These are phyloP conservation scores for Purpureocillium takamizusanense DNA, from an alignment of 2,329 filamentous ascomycete genomes.

Conservation along the genomic window DNA sequence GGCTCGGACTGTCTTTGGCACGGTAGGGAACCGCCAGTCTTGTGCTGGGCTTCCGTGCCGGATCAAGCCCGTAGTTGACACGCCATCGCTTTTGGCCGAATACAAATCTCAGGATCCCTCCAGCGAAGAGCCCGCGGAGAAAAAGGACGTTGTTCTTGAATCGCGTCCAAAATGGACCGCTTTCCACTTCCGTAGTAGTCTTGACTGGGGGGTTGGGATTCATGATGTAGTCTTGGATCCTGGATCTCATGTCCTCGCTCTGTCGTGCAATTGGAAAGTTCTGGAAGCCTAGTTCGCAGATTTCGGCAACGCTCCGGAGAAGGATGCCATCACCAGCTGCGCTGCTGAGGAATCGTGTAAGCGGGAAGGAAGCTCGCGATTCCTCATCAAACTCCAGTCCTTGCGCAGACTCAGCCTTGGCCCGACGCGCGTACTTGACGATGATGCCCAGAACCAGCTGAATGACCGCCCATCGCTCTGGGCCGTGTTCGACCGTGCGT, in stretches of 20 bases:
- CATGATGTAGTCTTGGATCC: slow-evolving; percentile 33
- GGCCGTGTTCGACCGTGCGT: slow-evolving; percentile 36
- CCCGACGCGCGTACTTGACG: slow-evolving; percentile 13
- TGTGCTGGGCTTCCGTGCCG: slow-evolving; percentile 25
- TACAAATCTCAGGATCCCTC: slow-evolving; percentile 40
- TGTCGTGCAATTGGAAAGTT: slow-evolving; percentile 30
- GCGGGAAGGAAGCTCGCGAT: slow-evolving; percentile 29
- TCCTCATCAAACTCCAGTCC: slow-evolving; percentile 30
- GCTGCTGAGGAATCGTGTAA: slow-evolving; percentile 33
- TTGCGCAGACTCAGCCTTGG: slow-evolving; percentile 20
- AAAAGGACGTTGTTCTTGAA: slow-evolving; percentile 28
- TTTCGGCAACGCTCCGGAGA: slow-evolving; percentile 20
- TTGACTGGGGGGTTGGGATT: slow-evolving; percentile 14
- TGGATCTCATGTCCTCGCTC: slow-evolving; percentile 13
- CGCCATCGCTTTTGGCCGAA: slow-evolving; percentile 49
- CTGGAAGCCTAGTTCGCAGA: slow-evolving; percentile 30
- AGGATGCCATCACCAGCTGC: slow-evolving; percentile 20
- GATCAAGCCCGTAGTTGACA: slow-evolving; percentile 52
- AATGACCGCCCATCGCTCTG: slow-evolving; percentile 44
- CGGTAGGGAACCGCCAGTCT: slow-evolving; percentile 46
- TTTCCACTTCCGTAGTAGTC: slow-evolving; percentile 25
- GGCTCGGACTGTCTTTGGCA: slow-evolving; percentile 46
- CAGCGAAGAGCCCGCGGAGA: slow-evolving; percentile 44
- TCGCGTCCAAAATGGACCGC: slow-evolving; percentile 24
- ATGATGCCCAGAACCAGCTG: slow-evolving; percentile 42